Evolutionary conservation across 306 rosid genomes (phyloP).

Genomic region (Arachis hypogaea): DNA sequence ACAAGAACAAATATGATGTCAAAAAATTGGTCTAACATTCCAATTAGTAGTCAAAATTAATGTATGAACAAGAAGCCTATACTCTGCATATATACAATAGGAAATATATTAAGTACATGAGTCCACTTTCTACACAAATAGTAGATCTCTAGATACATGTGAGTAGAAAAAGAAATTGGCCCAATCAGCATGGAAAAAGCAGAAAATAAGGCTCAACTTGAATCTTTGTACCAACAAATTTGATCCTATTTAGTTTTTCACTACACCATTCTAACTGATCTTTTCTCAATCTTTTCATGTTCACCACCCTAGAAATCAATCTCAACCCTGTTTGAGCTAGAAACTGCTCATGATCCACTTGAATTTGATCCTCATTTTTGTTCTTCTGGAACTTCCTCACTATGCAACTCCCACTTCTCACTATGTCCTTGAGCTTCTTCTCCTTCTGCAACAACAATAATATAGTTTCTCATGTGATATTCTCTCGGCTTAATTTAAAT

Average conservation of each 20-base stretch:
- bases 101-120: not conserved
- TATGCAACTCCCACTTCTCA: constrained; percentile 57
- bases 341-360: constrained; percentile 45
- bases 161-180: not conserved
- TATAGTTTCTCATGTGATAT: not conserved
- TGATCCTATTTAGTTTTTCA: constrained; percentile 54
- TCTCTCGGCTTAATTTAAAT: not conserved
- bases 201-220: constrained; percentile 58
- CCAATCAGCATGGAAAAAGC: constrained; percentile 71
- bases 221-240: constrained; percentile 49
- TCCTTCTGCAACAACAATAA: constrained; percentile 50
- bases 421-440: constrained; percentile 57
- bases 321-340: constrained; percentile 69
- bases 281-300: constrained; percentile 54
- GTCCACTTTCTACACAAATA: not conserved
- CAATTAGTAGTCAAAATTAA: not conserved
- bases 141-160: too few species aligned
- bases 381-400: constrained; percentile 65
- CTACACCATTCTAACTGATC: constrained; percentile 70
- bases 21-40: not conserved
- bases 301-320: constrained; percentile 65
- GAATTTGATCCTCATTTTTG: constrained; percentile 28
- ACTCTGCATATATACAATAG: not conserved
- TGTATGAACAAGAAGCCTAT: not conserved
- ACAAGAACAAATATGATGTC: not conserved